Evolutionary conservation across 306 rosid genomes (phyloP), one percentile per base, ranked within the genome.

Genomic region (Prinsepia uniflora): DNA sequence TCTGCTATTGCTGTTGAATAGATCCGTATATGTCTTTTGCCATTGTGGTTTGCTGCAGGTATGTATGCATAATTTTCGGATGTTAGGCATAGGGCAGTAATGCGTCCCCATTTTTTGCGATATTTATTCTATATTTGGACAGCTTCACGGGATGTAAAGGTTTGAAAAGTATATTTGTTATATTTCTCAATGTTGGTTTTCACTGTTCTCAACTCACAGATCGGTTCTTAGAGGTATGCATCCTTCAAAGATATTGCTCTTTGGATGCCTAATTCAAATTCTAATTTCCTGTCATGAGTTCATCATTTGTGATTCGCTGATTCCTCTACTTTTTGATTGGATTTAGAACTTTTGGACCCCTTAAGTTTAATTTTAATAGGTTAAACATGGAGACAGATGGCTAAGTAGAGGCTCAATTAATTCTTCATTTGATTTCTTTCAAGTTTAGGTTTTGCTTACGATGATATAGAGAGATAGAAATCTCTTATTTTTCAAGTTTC

Each of bases 181-280:
- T n/a, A n/a, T n/a, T n/a, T n/a, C n/a, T n/a, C n/a, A n/a, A n/a
- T n/a, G n/a, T n/a, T n/a, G n/a, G n/a, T n/a, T n/a, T n/a, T n/a
- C n/a, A n/a, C n/a, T n/a, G n/a, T n/a, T n/a, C n/a, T n/a, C n/a
- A n/a, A n/a, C n/a, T n/a, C n/a, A n/a, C n/a, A n/a, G 94, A 93
- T 81, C 90, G 96, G 98, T 93, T 93, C 83, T 9, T 90, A 78
- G 87, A 93, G 98, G 98, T 93, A 83, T 50, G 43, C 43, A 17
- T 41, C 50, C 50, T 75, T 75, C 14, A 46, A 61, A 34, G 73
- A 22, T 71, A n/a, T 60, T 46, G 42, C 8, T 22, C 6, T 7
- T 70, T 55, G 40, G 78, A 24, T 54, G n/a, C 46, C 81, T 55
- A 39, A 75, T 42, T 67, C 59, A 66, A 34, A 67, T 70, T 68